phyloP scores from a whole-genome alignment of 768 basidiomycete species.

The Coprinopsis cinerea region DNA sequence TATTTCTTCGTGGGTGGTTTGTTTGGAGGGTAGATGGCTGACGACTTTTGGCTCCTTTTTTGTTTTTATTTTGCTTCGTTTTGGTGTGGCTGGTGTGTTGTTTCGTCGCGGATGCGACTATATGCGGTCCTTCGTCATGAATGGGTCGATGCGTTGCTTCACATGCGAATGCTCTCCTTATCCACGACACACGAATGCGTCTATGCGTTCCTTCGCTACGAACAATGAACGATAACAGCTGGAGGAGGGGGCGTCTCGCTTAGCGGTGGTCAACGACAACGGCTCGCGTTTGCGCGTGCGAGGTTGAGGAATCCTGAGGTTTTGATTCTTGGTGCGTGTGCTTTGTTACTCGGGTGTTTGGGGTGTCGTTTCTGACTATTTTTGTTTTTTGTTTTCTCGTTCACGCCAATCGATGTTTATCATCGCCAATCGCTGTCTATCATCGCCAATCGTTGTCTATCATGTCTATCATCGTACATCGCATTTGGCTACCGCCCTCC shows the following conservation, averaged over 20 bases:
- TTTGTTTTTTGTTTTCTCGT: neutral
- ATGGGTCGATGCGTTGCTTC: no score
- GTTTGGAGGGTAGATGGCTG: neutral
- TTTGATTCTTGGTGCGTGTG: constrained; percentile 79
- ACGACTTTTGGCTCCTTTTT: neutral
- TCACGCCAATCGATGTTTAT: neutral
- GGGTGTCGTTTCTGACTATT: neutral
- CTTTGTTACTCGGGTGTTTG: neutral
- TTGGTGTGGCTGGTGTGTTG: no score
- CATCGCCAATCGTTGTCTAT: neutral
- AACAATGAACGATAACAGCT: neutral
- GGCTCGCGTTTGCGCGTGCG: constrained; percentile 85
- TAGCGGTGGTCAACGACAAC: constrained; percentile 90
- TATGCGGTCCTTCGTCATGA: no score
- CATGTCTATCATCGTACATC: neutral
- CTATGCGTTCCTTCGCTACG: no score
- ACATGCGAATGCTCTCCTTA: no score
- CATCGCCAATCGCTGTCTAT: neutral
- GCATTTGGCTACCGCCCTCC: neutral
- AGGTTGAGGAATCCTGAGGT: constrained; percentile 81
- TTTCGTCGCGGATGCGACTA: no score
- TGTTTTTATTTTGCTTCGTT: neutral
- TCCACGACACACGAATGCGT: no score
- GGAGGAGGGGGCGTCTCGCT: constrained; percentile 46
- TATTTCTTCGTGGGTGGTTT: neutral